phyloP scores from a whole-genome alignment of 179 eudicot genomes.

The Carnegiea gigantea region DNA sequence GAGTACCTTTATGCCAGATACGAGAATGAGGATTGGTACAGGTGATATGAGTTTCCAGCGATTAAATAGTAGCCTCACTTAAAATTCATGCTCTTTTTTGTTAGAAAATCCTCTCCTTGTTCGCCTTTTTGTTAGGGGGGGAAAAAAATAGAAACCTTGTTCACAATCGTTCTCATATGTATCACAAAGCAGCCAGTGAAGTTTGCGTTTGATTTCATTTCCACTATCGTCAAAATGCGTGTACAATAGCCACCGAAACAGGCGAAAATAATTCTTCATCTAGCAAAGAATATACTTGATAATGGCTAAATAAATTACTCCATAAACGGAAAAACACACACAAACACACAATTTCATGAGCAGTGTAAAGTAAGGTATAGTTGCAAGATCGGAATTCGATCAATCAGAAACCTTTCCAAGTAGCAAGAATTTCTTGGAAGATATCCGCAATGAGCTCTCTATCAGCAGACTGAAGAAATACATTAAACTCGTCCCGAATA shows the following conservation, averaged over 20 bases:
- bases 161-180: too few species aligned
- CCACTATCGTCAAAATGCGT: background rate
- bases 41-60: too few species aligned
- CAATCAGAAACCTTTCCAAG: slow-evolving; percentile 83
- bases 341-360: background rate
- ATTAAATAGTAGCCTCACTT: too few species aligned
- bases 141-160: too few species aligned
- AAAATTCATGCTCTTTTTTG: too few species aligned
- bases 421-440: slow-evolving; percentile 67
- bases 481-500: slow-evolving; percentile 66
- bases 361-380: background rate
- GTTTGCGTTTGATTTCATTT: background rate
- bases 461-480: slow-evolving; percentile 64
- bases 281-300: background rate
- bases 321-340: background rate
- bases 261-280: background rate
- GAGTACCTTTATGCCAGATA: too few species aligned
- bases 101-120: too few species aligned
- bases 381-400: background rate
- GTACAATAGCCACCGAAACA: background rate
- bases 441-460: slow-evolving; percentile 73
- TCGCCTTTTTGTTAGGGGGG: too few species aligned
- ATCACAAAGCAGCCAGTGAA: too few species aligned
- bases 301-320: background rate
- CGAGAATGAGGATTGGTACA: too few species aligned